Evolutionary conservation across 1,139 yeast genomes (phyloP), one percentile per base, ranked within the genome.

Genomic region (Wickerhamomyces sp.): DNA sequence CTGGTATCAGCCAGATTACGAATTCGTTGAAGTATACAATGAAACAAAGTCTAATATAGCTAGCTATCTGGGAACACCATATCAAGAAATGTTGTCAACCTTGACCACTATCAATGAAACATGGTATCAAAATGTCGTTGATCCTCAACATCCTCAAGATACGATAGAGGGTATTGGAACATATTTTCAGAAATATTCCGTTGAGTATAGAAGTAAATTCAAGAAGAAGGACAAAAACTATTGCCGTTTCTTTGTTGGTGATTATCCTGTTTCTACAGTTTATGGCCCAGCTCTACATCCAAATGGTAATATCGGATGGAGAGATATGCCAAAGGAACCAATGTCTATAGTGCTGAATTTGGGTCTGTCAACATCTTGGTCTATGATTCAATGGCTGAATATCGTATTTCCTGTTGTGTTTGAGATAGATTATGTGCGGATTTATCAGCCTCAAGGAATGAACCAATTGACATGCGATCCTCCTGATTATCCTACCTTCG

Each of bases 301-400:
- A 8, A 71, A 73, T 54, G 85, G 85, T 45, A 78, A 78, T 54
- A 56, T 78, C 44, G 81, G 72, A n/a, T 74, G 77, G 77, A 68
- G 85, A 60, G 54, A 69, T 42, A 64, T 78, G 33, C 64, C 81
- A 1, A 76, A 76, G 51, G 85, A 78, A 53, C 85, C 85, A 47
- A 77, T 78, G 84, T 65, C 79, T 5, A 64, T 78, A 44, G 55
- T 78, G 47, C 51, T 77, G 64, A 78, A 78, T 54, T 56, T 77
- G 54, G 84, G 82, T 61, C 55, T 77, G 26, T 76, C 82, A 2
- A 74, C 74, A 48, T 74, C 67, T 49, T 78, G 83, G 83, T 81
- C 82, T 5, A 74, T 72, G 55, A 76, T 78, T 38, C 78, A 77
- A 52, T 78, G 81, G 81, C 65, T 72, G 5, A 61, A 75, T 3